Percentiles rank a stretch among this genome's conserved stretches.
phyloP scores from a whole-genome alignment of 1,284 basidiomycete species.

The Tylopilus orsonianus region DNA sequence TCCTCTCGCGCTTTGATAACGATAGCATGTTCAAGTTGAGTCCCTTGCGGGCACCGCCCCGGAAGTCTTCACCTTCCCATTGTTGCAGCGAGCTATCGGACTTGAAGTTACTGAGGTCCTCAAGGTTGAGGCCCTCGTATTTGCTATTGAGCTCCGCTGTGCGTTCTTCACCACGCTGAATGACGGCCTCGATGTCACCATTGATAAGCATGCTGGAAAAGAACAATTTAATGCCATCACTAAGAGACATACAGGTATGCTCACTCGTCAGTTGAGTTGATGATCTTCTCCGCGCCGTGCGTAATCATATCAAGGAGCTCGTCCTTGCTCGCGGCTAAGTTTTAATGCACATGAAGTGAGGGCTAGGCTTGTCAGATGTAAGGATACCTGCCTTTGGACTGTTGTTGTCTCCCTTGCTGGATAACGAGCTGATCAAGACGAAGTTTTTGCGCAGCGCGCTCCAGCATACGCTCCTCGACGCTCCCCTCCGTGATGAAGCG shows the following conservation, averaged over 20 bases:
- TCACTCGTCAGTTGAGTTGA: slow-evolving; percentile 71
- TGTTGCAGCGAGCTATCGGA: slow-evolving; percentile 86
- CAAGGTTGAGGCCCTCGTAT: slow-evolving; percentile 87
- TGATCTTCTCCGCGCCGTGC: slow-evolving; percentile 96
- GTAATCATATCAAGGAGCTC: slow-evolving; percentile 98
- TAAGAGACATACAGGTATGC: slow-evolving; percentile 22
- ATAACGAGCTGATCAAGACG: slow-evolving; percentile 97
- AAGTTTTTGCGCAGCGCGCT: slow-evolving; percentile 95
- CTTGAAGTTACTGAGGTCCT: slow-evolving; percentile 97
- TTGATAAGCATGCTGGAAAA: slow-evolving; percentile 70
- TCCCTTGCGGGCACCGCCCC: slow-evolving; percentile 64
- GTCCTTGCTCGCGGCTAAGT: slow-evolving; percentile 86
- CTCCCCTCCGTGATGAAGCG: slow-evolving; percentile 96
- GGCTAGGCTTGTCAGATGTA: background rate
- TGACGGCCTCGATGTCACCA: slow-evolving; percentile 95
- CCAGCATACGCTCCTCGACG: slow-evolving; percentile 96
- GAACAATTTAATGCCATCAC: background rate
- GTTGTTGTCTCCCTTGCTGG: slow-evolving; percentile 86
- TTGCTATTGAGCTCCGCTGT: slow-evolving; percentile 89
- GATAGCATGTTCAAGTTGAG: slow-evolving; percentile 85
- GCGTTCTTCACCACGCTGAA: slow-evolving; percentile 87
- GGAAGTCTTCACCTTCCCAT: slow-evolving; percentile 98
- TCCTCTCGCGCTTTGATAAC: slow-evolving; percentile 93
- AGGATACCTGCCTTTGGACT: slow-evolving; percentile 54
- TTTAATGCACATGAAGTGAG: background rate